These are phyloP conservation scores for Tetrapisispora fleetii DNA, from an alignment of 805 yeast species.

Conservation along the genomic window DNA sequence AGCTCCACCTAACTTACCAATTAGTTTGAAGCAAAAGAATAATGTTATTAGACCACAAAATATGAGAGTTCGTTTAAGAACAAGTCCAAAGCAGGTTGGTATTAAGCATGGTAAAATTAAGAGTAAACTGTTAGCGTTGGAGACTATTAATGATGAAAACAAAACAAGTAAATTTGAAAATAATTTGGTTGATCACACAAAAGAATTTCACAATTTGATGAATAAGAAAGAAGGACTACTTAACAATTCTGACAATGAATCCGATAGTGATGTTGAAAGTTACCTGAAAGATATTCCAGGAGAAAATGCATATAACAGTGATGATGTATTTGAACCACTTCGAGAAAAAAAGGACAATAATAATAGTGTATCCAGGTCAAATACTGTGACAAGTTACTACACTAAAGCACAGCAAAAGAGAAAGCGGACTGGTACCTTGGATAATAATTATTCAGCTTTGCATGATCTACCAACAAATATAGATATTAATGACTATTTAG, in stretches of 20 bases:
- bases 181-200: conserved; percentile 23
- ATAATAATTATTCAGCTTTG: conserved; percentile 10
- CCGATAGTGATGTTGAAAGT: conserved; percentile 15
- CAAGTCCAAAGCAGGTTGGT: conserved; percentile 29
- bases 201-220: conserved; percentile 25
- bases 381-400: conserved; percentile 26
- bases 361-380: conserved; percentile 14
- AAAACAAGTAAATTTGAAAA: conserved; percentile 4
- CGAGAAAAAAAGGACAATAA: conserved; percentile 14
- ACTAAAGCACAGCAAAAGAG: conserved; percentile 22
- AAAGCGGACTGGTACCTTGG: conserved; percentile 21
- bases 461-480: conserved; percentile 18
- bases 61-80: conserved; percentile 26
- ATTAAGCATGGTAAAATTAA: conserved; percentile 31
- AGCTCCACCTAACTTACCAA: conserved; percentile 29
- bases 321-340: conserved; percentile 26
- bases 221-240: conserved; percentile 11
- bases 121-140: conserved; percentile 26
- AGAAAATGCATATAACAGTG: conserved; percentile 30
- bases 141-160: conserved; percentile 17
- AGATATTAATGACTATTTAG: conserved; percentile 11
- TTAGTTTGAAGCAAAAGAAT: conserved; percentile 25
- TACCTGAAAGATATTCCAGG: conserved; percentile 28
- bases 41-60: conserved; percentile 26
- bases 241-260: conserved; percentile 4